phyloP scores from a whole-genome alignment of 768 basidiomycete species.

The Suillus spraguei region DNA sequence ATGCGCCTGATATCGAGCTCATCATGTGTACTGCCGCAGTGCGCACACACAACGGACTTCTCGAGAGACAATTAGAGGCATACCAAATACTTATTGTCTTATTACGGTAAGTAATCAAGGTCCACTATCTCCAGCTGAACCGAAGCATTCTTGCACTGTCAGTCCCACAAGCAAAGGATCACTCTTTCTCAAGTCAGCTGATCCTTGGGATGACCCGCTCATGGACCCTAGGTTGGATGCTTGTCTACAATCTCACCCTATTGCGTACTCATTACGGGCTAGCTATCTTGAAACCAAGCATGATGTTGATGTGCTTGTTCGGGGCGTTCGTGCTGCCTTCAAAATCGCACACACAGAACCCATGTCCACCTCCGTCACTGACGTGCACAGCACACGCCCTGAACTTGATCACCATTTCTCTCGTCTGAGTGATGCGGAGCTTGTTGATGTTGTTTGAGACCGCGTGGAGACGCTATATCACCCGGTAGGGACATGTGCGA shows the following conservation, averaged over 20 bases:
- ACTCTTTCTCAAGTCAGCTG: conserved; percentile 39
- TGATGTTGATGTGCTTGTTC: conserved; percentile 41
- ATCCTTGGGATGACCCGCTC: conserved; percentile 43
- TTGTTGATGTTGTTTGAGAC: conserved; percentile 37
- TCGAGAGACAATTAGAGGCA: conserved; percentile 18
- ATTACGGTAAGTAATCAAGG: conserved; percentile 24
- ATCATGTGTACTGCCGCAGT: conserved; percentile 3
- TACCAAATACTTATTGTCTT: conserved; percentile 23
- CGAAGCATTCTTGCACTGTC: background rate
- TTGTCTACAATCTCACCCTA: background rate
- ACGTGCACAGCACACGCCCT: conserved; percentile 31
- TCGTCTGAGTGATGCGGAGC: conserved; percentile 32
- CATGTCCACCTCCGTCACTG: conserved; percentile 35
- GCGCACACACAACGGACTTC: background rate
- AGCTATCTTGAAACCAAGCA: conserved; percentile 47
- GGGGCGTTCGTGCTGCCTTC: conserved; percentile 41
- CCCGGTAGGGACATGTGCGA: conserved; percentile 32
- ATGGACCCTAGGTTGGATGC: conserved; percentile 44
- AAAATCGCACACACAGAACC: conserved; percentile 43
- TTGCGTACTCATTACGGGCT: background rate
- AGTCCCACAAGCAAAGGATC: conserved; percentile 49
- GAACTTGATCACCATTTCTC: conserved; percentile 42
- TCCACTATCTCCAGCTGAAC: background rate
- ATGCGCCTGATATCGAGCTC: conserved; percentile 17
- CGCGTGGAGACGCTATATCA: conserved; percentile 46